These are phyloP conservation scores for Aspergillus neoniger DNA, from an alignment of 2,329 filamentous ascomycete species.

Conservation along the genomic window DNA sequence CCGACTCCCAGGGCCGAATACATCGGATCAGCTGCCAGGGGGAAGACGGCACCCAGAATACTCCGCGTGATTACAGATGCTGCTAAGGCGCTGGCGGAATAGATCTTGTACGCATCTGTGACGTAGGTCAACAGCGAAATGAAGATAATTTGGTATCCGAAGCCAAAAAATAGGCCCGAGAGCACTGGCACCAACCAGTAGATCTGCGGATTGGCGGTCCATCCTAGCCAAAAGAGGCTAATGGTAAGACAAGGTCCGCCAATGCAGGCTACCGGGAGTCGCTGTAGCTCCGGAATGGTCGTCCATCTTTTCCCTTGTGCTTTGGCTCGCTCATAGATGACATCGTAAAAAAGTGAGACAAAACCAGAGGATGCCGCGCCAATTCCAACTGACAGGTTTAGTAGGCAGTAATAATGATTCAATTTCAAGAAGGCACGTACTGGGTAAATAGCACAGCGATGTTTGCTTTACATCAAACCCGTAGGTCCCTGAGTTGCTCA, in stretches of 20 bases:
- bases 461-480: slow-evolving; percentile 63
- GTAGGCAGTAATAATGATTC: not conserved
- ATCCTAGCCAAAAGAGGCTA: slow-evolving; percentile 59
- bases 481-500: slow-evolving; percentile 53
- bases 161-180: slow-evolving; percentile 62
- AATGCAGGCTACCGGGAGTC: slow-evolving; percentile 70
- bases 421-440: slow-evolving; percentile 20
- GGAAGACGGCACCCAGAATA: slow-evolving; percentile 57
- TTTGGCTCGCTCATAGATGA: slow-evolving; percentile 57
- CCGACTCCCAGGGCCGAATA: slow-evolving; percentile 42
- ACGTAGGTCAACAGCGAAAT: slow-evolving; percentile 66
- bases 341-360: slow-evolving; percentile 68
- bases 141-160: slow-evolving; percentile 65
- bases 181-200: slow-evolving; percentile 60
- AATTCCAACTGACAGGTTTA: slow-evolving; percentile 52
- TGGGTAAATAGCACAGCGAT: slow-evolving; percentile 69
- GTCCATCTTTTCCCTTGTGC: slow-evolving; percentile 58
- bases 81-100: slow-evolving; percentile 59
- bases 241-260: slow-evolving; percentile 65
- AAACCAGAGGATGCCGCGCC: slow-evolving; percentile 62
- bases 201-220: slow-evolving; percentile 53
- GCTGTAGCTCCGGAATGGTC: slow-evolving; percentile 58
- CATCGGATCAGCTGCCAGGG: slow-evolving; percentile 49
- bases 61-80: slow-evolving; percentile 54
- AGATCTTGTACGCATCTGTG: slow-evolving; percentile 68